phyloP scores from a whole-genome alignment of 1,139 yeast genomes.

The Maudiozyma humilis region DNA sequence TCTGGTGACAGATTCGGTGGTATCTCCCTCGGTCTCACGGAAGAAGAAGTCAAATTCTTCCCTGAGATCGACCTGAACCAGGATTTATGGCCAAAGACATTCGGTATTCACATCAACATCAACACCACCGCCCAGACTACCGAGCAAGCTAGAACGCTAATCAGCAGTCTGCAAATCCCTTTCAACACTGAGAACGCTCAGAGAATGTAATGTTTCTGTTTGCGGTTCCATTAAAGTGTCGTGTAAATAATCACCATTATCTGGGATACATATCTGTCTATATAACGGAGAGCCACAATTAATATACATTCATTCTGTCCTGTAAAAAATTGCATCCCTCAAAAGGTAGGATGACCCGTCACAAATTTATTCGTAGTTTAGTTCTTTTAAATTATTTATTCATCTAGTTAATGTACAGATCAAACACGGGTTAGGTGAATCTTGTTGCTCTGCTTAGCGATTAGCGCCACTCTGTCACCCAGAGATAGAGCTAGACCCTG shows the following conservation, averaged over 20 bases:
- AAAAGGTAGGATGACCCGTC: too few species aligned
- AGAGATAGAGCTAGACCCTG: conserved; percentile 93
- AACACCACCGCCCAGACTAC: conserved; percentile 89
- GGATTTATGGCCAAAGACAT: conserved; percentile 81
- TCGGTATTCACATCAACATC: conserved; percentile 78
- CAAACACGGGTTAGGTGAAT: conserved; percentile 35
- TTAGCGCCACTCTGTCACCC: conserved; percentile 87
- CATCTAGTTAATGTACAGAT: conserved; percentile 2
- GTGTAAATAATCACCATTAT: conserved; percentile 3
- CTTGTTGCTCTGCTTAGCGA: conserved; percentile 48
- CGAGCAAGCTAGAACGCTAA: conserved; percentile 78
- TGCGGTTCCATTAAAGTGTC: conserved; percentile 3
- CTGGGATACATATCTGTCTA: neutral
- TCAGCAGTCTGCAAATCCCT: conserved; percentile 79
- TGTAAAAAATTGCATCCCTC: too few species aligned
- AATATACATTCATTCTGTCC: too few species aligned
- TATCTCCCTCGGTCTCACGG: conserved; percentile 72
- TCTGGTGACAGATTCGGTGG: conserved; percentile 85
- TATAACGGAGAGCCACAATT: too few species aligned
- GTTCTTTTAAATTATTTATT: neutral
- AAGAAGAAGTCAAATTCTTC: conserved; percentile 71
- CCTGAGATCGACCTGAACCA: conserved; percentile 91
- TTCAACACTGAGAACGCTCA: conserved; percentile 42
- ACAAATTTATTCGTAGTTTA: neutral
- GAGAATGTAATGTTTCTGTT: neutral